A percentile compares a stretch with the other conserved stretches of the same genome.
Evolutionary conservation across 2,329 filamentous ascomycete species (phyloP).

Genomic region (Cordyceps cateniannulata): DNA sequence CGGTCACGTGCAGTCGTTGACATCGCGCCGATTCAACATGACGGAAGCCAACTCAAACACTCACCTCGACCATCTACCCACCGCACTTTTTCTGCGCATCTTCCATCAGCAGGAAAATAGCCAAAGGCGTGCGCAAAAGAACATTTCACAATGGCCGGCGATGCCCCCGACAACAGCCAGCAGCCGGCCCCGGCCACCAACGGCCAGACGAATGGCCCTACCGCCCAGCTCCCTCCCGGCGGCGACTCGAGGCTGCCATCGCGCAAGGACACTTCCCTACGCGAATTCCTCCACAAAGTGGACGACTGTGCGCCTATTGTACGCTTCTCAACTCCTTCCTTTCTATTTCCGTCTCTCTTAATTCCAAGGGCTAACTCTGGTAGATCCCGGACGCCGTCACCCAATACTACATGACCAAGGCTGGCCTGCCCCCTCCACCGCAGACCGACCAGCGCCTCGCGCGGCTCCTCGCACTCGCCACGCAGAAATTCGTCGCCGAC

Average conservation of each 20-base stretch:
- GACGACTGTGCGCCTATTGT: conserved; percentile 97
- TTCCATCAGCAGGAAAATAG: neutral
- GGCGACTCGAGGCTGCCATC: conserved; percentile 59
- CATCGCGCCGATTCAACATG: too few species aligned
- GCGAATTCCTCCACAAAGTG: conserved; percentile 93
- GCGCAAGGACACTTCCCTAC: conserved; percentile 85
- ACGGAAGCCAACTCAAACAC: too few species aligned
- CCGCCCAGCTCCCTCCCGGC: conserved; percentile 37
- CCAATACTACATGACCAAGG: conserved; percentile 94
- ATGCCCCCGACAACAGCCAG: conserved; percentile 28
- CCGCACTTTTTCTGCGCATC: neutral
- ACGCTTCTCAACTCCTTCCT: conserved; percentile 29
- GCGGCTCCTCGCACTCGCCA: conserved; percentile 90
- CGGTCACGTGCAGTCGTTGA: too few species aligned
- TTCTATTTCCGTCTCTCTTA: neutral
- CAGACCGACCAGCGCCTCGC: conserved; percentile 86
- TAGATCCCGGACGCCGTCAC: conserved; percentile 98
- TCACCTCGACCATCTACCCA: neutral
- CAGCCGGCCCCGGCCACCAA: conserved; percentile 24
- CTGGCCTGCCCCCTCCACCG: conserved; percentile 86
- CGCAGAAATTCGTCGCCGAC: conserved; percentile 97
- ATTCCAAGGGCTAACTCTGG: conserved; percentile 9
- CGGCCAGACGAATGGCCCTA: conserved; percentile 20
- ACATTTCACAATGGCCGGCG: conserved; percentile 27
- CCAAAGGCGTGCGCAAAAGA: neutral